Evolutionary conservation across 2,329 filamentous ascomycete genomes (phyloP).

Genomic region (Rhynchosporium graminicola): DNA sequence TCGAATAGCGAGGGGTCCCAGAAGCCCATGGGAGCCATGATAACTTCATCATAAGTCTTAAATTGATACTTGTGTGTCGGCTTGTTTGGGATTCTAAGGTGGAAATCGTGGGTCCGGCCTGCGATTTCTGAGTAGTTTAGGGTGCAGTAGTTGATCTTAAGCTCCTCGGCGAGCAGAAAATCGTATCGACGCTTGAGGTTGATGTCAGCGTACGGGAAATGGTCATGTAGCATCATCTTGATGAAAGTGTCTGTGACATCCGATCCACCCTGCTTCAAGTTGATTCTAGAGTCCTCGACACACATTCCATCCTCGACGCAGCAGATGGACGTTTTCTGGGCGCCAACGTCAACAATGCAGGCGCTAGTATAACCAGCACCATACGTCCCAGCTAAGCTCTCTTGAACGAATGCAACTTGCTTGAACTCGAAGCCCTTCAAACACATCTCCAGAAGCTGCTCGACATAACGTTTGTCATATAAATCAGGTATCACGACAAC

Average conservation of each 20-base stretch:
- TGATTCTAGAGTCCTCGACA: constrained; percentile 90
- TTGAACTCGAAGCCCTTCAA: constrained; percentile 89
- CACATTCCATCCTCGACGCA: constrained; percentile 97
- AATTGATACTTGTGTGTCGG: constrained; percentile 92
- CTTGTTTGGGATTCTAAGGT: constrained; percentile 83
- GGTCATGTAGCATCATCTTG: constrained; percentile 97
- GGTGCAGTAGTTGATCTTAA: constrained; percentile 91
- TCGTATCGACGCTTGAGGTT: constrained; percentile 89
- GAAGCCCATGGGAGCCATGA: constrained; percentile 92
- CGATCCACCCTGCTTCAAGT: constrained; percentile 88
- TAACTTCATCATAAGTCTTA: constrained; percentile 95
- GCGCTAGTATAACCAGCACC: constrained; percentile 92
- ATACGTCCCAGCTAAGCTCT: constrained; percentile 92
- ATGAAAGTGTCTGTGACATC: constrained; percentile 94
- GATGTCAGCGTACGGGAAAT: constrained; percentile 94
- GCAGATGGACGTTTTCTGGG: constrained; percentile 95
- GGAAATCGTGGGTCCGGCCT: constrained; percentile 86
- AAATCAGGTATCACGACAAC: constrained; percentile 97
- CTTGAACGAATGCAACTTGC: constrained; percentile 90
- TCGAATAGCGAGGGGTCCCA: constrained; percentile 89
- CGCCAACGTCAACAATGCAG: constrained; percentile 94
- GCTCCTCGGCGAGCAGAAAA: constrained; percentile 88
- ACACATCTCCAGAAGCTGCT: constrained; percentile 78
- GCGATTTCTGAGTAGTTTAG: constrained; percentile 88
- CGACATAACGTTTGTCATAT: constrained; percentile 92